A percentile compares a stretch with the other conserved stretches of the same genome.
phyloP scores from a whole-genome alignment of 2,329 filamentous ascomycete species.

The Aspergillus neotritici region DNA sequence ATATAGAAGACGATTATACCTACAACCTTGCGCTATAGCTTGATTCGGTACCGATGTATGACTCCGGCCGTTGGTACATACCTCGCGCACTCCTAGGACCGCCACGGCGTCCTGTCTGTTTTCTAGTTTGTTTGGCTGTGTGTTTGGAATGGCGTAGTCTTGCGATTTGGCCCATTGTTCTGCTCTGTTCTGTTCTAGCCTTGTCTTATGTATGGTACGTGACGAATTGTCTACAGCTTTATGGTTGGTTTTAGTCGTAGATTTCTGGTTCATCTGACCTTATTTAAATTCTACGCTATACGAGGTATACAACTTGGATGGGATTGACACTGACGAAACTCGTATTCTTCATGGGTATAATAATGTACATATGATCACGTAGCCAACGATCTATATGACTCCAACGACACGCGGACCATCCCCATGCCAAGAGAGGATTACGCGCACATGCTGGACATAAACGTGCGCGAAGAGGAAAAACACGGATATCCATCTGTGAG shows the following conservation, averaged over 20 bases:
- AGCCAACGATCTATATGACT: no score
- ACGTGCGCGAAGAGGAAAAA: no score
- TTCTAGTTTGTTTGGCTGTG: not conserved
- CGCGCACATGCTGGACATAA: no score
- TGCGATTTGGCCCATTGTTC: no score
- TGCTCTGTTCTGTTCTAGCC: conserved; percentile 2
- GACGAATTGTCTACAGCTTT: not conserved
- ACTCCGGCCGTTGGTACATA: not conserved
- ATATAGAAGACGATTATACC: conserved; percentile 68
- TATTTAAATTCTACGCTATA: no score
- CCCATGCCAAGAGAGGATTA: no score
- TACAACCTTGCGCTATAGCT: conserved; percentile 60
- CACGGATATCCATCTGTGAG: no score
- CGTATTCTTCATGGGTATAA: no score
- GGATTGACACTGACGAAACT: no score
- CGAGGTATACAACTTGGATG: no score
- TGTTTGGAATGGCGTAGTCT: conserved; percentile 1
- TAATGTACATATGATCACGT: no score
- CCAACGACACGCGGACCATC: no score
- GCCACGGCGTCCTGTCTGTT: not conserved
- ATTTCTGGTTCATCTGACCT: not conserved
- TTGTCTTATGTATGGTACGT: conserved; percentile 2
- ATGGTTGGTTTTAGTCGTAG: not conserved
- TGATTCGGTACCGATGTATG: not conserved
- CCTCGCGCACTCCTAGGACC: not conserved